Percentiles rank a stretch among this genome's conserved stretches.
Conservation (phyloP, 2,329 filamentous ascomycete genomes). For the Conoideocrella luteorostrata region DNA sequence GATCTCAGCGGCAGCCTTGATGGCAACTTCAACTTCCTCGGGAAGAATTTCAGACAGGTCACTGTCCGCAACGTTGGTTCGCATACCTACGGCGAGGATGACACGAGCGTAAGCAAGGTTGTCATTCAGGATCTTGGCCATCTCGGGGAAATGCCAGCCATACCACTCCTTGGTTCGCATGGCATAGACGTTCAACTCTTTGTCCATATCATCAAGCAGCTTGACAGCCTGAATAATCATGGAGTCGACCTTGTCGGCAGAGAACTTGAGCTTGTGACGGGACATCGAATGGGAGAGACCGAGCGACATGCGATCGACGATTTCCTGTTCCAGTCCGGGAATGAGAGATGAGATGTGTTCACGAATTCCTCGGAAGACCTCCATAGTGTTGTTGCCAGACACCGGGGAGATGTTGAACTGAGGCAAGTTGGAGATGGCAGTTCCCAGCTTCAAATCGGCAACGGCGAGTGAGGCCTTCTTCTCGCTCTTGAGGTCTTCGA, state of each 20-base stretch:
- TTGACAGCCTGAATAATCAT: slow-evolving; percentile 99
- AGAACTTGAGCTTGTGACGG: slow-evolving; percentile 97
- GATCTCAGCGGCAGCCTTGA: slow-evolving; percentile 92
- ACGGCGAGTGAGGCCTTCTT: slow-evolving; percentile 95
- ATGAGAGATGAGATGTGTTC: slow-evolving; percentile 86
- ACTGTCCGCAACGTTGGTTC: slow-evolving; percentile 66
- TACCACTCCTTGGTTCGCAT: slow-evolving; percentile 99
- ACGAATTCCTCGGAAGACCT: slow-evolving; percentile 91
- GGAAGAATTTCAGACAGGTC: slow-evolving; percentile 88
- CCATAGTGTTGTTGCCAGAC: slow-evolving; percentile 54
- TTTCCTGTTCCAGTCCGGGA: slow-evolving; percentile 75
- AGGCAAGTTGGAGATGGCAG: slow-evolving; percentile 86
- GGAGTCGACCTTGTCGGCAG: slow-evolving; percentile 95
- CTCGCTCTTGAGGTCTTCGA: slow-evolving; percentile 91
- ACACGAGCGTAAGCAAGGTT: slow-evolving; percentile 90
- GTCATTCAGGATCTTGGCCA: slow-evolving; percentile 95
- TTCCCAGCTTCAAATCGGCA: slow-evolving; percentile 85
- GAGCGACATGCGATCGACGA: slow-evolving; percentile 88
- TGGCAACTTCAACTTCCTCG: slow-evolving; percentile 84
- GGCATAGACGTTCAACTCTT: slow-evolving; percentile 96
- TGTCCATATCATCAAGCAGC: slow-evolving; percentile 91
- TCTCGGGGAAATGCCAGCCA: slow-evolving; percentile 98
- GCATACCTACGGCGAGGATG: slow-evolving; percentile 83
- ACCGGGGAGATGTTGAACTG: slow-evolving; percentile 79
- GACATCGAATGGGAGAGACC: slow-evolving; percentile 96